Conservation (phyloP, 768 basidiomycete species). For the Multifurca ochricompacta region DNA sequence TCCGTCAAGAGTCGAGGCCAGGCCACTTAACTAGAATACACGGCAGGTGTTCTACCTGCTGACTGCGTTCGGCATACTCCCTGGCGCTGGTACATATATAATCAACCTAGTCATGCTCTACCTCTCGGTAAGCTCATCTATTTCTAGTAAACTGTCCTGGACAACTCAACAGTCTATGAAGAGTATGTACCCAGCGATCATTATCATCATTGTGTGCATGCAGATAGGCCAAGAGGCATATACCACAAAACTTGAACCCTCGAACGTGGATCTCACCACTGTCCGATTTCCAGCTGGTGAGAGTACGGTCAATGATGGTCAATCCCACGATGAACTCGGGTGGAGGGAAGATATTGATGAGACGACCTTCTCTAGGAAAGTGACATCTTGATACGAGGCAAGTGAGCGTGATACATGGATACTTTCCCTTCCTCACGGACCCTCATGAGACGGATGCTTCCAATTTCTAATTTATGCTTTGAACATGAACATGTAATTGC, state of each 20-base stretch:
- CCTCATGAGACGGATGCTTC: not conserved
- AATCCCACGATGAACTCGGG: not conserved
- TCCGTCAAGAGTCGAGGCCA: not conserved
- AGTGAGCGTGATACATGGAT: not conserved
- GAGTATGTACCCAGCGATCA: conserved; percentile 16
- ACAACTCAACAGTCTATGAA: not conserved
- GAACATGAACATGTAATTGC: not conserved
- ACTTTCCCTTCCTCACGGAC: not conserved
- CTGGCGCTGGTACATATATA: conserved; percentile 7
- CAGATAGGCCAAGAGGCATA: conserved; percentile 8
- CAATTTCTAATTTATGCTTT: not conserved
- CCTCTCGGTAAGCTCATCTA: not conserved
- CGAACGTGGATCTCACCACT: conserved; percentile 3
- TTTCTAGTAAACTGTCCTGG: too few relatives aligned
- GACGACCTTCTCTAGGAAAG: too few relatives aligned
- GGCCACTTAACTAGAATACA: not conserved
- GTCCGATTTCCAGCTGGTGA: not conserved
- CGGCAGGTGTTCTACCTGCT: conserved; percentile 9
- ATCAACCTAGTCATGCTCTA: conserved; percentile 12
- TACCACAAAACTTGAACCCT: not conserved
- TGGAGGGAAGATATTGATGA: not conserved
- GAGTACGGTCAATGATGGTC: not conserved
- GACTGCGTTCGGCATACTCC: conserved; percentile 1
- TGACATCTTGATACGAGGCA: not conserved
- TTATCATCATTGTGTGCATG: conserved; percentile 9